Conservation (phyloP, 1,284 basidiomycete genomes). For the Athelia sp. region DNA sequence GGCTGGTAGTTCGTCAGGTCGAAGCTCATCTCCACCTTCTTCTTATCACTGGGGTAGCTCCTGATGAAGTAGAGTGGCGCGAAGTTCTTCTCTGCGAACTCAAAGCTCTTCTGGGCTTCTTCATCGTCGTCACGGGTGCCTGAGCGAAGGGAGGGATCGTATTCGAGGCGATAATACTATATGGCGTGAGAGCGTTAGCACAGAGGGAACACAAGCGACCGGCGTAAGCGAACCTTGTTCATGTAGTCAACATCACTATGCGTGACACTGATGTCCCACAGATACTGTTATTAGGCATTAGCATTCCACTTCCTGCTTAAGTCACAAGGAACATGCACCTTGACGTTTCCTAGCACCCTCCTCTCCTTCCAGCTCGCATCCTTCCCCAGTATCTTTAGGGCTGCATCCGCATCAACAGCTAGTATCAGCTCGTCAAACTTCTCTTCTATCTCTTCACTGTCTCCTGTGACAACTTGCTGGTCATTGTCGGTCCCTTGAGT, state of each 20-base stretch:
- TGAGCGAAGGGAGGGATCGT: slow-evolving; percentile 32
- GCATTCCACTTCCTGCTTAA: background rate
- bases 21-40: slow-evolving; percentile 62
- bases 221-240: slow-evolving; percentile 33
- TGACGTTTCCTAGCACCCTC: background rate
- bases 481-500: background rate
- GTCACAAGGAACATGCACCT: background rate
- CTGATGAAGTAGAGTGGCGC: slow-evolving; percentile 54
- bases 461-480: background rate
- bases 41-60: slow-evolving; percentile 48
- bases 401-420: background rate
- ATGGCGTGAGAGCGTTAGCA: background rate
- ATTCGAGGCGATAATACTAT: slow-evolving; percentile 44
- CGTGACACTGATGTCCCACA: slow-evolving; percentile 55
- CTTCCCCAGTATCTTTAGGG: background rate
- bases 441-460: background rate
- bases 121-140: slow-evolving; percentile 29
- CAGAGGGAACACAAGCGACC: background rate
- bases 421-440: background rate
- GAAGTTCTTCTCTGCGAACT: slow-evolving; percentile 44
- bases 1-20: slow-evolving; percentile 55
- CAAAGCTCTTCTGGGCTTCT: slow-evolving; percentile 32
- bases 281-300: slow-evolving; percentile 21
- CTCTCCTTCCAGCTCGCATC: background rate
- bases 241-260: slow-evolving; percentile 54